Conservation (phyloP, 2,329 filamentous ascomycete species). For the Elsinoe perseae region DNA sequence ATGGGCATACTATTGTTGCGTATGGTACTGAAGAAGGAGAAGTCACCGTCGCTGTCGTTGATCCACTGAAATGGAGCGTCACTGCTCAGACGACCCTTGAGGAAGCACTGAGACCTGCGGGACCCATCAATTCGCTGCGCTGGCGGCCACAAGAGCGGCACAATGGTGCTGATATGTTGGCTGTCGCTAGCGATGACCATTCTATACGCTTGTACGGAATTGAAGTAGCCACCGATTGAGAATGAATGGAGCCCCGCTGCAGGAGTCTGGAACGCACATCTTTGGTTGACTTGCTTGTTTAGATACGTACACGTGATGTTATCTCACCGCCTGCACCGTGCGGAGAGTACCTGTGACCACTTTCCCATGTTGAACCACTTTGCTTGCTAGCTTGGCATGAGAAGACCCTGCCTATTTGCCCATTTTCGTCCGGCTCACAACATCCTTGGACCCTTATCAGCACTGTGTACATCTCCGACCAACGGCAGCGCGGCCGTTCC, state of each 20-base stretch:
- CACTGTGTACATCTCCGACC: conserved; percentile 7
- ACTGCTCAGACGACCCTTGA: conserved; percentile 16
- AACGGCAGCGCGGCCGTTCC: neutral
- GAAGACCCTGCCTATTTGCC: neutral
- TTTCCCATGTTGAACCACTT: neutral
- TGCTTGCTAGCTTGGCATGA: neutral
- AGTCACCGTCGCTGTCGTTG: conserved; percentile 19
- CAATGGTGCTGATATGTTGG: conserved; percentile 24
- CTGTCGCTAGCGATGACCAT: conserved; percentile 33
- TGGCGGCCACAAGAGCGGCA: conserved; percentile 25
- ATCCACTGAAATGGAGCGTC: conserved; percentile 16
- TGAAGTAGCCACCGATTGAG: neutral
- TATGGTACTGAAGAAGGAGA: conserved; percentile 27
- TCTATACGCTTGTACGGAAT: conserved; percentile 28
- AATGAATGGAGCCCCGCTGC: neutral
- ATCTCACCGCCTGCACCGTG: conserved; percentile 3
- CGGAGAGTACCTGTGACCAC: neutral
- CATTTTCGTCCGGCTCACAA: neutral
- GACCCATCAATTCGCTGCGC: conserved; percentile 25
- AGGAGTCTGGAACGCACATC: neutral
- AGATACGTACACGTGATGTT: conserved; percentile 1
- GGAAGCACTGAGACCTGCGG: conserved; percentile 20
- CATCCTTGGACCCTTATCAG: conserved; percentile 11
- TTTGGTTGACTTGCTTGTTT: neutral
- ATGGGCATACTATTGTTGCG: conserved; percentile 19